Conservation (phyloP, 179 eudicot species). For the Silene noctiflora region DNA sequence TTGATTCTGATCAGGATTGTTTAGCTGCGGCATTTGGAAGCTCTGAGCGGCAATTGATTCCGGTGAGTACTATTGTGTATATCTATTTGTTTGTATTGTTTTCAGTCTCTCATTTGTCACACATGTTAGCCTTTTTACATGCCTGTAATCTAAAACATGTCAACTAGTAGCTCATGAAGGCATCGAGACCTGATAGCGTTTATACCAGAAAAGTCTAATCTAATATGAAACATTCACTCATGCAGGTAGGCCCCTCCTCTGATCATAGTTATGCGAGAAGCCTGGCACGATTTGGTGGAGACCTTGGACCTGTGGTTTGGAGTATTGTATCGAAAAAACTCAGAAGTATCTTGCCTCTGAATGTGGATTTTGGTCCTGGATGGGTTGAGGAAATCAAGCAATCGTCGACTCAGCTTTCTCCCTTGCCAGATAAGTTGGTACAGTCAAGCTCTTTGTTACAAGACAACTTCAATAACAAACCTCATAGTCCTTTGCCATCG, state of each 20-base stretch:
- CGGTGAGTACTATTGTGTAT: constrained; percentile 40
- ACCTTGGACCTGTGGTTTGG: constrained; percentile 83
- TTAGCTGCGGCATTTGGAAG: constrained; percentile 36
- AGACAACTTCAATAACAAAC: constrained; percentile 27
- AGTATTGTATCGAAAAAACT: constrained; percentile 58
- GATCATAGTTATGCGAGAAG: constrained; percentile 83
- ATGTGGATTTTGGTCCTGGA: constrained; percentile 71
- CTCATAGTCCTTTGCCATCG: constrained; percentile 31
- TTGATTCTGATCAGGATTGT: constrained; percentile 32
- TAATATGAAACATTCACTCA: background rate
- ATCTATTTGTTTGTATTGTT: background rate
- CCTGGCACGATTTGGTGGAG: constrained; percentile 66
- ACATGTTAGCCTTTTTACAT: background rate
- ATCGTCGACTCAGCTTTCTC: constrained; percentile 24
- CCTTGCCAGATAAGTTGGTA: constrained; percentile 31
- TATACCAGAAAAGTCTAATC: no score
- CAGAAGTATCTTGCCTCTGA: constrained; percentile 53
- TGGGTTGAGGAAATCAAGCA: constrained; percentile 61
- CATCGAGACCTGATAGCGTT: no score
- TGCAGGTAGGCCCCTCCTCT: constrained; percentile 59
- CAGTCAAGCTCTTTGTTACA: constrained; percentile 25
- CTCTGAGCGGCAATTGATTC: constrained; percentile 41
- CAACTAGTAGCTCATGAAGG: no score
- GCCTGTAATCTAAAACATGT: background rate
- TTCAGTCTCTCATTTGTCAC: background rate